Percentiles rank a stretch among this genome's conserved stretches.
Evolutionary conservation across 2,329 filamentous ascomycete genomes (phyloP).

Genomic region (Aspergillus calidoustus): DNA sequence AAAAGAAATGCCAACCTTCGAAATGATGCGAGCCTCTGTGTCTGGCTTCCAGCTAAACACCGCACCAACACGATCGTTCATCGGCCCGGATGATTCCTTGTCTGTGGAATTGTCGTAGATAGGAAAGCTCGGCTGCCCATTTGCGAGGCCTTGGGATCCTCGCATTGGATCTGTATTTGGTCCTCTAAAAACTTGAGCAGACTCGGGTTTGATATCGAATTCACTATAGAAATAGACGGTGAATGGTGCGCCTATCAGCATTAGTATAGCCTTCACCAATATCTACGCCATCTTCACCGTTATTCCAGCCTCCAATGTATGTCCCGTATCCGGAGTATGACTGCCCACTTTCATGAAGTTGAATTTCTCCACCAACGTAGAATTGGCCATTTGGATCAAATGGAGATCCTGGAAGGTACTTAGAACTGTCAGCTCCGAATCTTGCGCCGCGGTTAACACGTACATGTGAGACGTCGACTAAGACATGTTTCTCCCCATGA

Average conservation of each 20-base stretch:
- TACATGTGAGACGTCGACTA: conserved; percentile 62
- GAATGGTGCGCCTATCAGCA: conserved; percentile 39
- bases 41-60: conserved; percentile 64
- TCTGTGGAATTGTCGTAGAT: conserved; percentile 54
- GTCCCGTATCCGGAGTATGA: conserved; percentile 54
- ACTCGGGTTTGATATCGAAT: conserved; percentile 43
- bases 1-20: conserved; percentile 69
- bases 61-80: conserved; percentile 61
- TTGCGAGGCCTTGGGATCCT: conserved; percentile 56
- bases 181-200: conserved; percentile 44
- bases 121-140: conserved; percentile 62
- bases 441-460: neutral
- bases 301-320: conserved; percentile 53
- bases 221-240: conserved; percentile 52
- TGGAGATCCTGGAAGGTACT: conserved; percentile 53
- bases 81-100: conserved; percentile 61
- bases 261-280: neutral
- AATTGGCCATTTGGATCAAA: conserved; percentile 46
- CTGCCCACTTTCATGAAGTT: conserved; percentile 43
- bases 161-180: conserved; percentile 41
- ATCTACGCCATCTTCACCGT: conserved; percentile 31
- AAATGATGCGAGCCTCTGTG: conserved; percentile 56
- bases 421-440: conserved; percentile 31
- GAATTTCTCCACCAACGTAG: conserved; percentile 49
- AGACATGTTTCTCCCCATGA: conserved; percentile 58